These are phyloP conservation scores for Rusavskia elegans DNA, from an alignment of 495 filamentous ascomycete species.

Conservation along the genomic window DNA sequence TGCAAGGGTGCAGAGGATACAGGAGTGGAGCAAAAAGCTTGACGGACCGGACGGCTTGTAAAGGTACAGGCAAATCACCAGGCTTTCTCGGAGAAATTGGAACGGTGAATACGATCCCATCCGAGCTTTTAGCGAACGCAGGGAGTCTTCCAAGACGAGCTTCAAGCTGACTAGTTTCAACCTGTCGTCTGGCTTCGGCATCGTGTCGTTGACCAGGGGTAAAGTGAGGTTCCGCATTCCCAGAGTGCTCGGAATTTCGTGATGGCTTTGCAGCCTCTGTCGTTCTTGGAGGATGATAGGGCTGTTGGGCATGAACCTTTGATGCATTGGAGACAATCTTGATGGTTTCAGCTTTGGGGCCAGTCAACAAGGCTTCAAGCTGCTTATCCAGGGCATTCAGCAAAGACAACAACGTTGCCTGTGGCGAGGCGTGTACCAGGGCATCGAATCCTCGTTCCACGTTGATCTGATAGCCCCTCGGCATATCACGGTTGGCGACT, in stretches of 20 bases:
- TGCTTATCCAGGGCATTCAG: slow-evolving; percentile 60
- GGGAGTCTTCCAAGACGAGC: slow-evolving; percentile 57
- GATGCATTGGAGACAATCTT: slow-evolving; percentile 56
- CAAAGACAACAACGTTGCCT: slow-evolving; percentile 47
- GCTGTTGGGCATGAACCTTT: slow-evolving; percentile 1
- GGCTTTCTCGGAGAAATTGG: slow-evolving; percentile 54
- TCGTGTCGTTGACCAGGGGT: slow-evolving; percentile 39
- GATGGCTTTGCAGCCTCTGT: not conserved
- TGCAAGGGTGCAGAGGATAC: slow-evolving; percentile 57
- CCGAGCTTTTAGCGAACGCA: slow-evolving; percentile 51
- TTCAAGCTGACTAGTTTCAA: slow-evolving; percentile 61
- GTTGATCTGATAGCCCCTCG: slow-evolving; percentile 65
- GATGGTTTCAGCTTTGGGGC: slow-evolving; percentile 60
- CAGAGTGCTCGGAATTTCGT: slow-evolving; percentile 21
- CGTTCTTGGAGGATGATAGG: not conserved
- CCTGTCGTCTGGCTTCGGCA: slow-evolving; percentile 46
- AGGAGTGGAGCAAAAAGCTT: slow-evolving; percentile 54
- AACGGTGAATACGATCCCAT: slow-evolving; percentile 55
- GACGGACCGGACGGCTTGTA: slow-evolving; percentile 48
- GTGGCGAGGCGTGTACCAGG: slow-evolving; percentile 37
- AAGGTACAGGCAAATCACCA: slow-evolving; percentile 40
- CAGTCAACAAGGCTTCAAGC: slow-evolving; percentile 55
- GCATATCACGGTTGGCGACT: slow-evolving; percentile 64
- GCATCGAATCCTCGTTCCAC: slow-evolving; percentile 63
- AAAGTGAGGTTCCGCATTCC: slow-evolving; percentile 15